Evolutionary conservation across 805 yeast species (phyloP).

Genomic region (Lachancea nothofagi): DNA sequence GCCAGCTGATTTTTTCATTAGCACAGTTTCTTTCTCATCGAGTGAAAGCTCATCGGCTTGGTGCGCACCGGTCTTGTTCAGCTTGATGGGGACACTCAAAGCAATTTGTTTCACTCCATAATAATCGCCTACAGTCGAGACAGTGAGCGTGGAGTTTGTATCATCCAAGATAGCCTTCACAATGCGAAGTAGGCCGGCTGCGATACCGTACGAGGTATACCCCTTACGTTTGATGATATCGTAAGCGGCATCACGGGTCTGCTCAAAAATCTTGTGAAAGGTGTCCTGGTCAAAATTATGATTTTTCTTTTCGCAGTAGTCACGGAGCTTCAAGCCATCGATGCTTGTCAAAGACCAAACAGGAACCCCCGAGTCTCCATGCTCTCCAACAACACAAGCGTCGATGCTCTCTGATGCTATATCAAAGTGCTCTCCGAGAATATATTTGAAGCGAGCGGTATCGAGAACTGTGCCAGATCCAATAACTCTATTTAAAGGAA

Average conservation of each 20-base stretch:
- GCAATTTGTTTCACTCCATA: conserved; percentile 10
- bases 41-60: conserved; percentile 8
- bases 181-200: conserved; percentile 11
- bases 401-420: conserved; percentile 9
- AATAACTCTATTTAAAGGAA: conserved; percentile 11
- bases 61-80: conserved; percentile 10
- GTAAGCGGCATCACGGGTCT: conserved; percentile 11
- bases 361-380: conserved; percentile 12
- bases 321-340: conserved; percentile 13
- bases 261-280: conserved; percentile 9
- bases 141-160: conserved; percentile 8
- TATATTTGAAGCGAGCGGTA: conserved; percentile 11
- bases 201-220: conserved; percentile 11
- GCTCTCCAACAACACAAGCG: conserved; percentile 13
- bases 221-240: conserved; percentile 13
- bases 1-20: conserved; percentile 8
- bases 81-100: conserved; percentile 10
- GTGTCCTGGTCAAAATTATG: conserved; percentile 7
- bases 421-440: conserved; percentile 10
- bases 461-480: conserved; percentile 13
- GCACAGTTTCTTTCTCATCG: conserved; percentile 8
- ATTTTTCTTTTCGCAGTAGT: conserved; percentile 9
- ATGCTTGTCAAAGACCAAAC: conserved; percentile 12
- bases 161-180: conserved; percentile 12
- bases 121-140: conserved; percentile 13